Evolutionary conservation across 2,329 filamentous ascomycete genomes (phyloP).

Genomic region (Phaeomoniella chlamydospora): DNA sequence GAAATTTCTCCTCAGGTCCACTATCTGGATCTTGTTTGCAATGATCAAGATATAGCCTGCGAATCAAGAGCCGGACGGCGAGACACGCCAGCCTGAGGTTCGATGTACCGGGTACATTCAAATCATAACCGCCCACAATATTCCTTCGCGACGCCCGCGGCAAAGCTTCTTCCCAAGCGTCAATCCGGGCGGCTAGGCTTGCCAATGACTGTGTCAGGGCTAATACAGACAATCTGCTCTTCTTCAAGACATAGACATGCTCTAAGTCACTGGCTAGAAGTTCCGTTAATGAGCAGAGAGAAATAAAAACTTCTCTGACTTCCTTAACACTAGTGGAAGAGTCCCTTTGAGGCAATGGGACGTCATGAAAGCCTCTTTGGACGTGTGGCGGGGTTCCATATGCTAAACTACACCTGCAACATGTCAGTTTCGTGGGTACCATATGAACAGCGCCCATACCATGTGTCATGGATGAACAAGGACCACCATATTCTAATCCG

Average conservation of each 20-base stretch:
- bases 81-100: conserved; percentile 39
- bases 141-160: conserved; percentile 15
- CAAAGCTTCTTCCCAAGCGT: conserved; percentile 31
- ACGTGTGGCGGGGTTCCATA: conserved; percentile 39
- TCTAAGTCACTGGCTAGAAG: conserved; percentile 22
- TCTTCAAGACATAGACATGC: conserved; percentile 18
- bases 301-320: conserved; percentile 25
- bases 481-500: conserved; percentile 44
- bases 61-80: conserved; percentile 30
- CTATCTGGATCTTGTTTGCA: conserved; percentile 17
- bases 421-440: conserved; percentile 3
- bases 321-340: conserved; percentile 14
- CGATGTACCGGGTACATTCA: conserved; percentile 27
- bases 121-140: conserved; percentile 22
- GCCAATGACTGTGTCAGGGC: conserved; percentile 6
- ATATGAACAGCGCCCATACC: conserved; percentile 25
- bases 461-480: conserved; percentile 39
- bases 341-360: conserved; percentile 23
- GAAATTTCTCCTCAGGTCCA: conserved; percentile 6
- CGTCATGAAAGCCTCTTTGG: conserved; percentile 30
- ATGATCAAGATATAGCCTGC: conserved; percentile 33
- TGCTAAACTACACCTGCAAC: conserved; percentile 32
- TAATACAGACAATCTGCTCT: conserved; percentile 8
- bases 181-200: conserved; percentile 23
- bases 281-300: conserved; percentile 30